phyloP scores from a whole-genome alignment of 1,139 yeast species.

The Candida frijolesensis region DNA sequence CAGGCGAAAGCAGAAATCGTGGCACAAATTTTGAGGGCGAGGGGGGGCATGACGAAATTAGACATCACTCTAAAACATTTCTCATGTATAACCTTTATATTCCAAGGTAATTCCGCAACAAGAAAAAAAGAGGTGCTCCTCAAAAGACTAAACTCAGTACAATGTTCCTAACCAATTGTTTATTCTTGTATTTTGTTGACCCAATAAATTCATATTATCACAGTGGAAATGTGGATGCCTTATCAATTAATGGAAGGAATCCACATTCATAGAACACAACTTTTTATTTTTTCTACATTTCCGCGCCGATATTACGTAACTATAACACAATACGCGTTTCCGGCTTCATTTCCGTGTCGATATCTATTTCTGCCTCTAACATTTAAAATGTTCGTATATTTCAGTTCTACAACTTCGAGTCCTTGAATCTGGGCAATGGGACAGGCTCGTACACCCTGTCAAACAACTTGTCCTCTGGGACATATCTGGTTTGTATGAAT shows the following conservation, averaged over 20 bases:
- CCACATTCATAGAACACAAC: background rate
- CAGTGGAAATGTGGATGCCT: background rate
- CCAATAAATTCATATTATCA: background rate
- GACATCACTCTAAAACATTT: background rate
- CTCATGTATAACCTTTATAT: background rate
- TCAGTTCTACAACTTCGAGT: constrained; percentile 22
- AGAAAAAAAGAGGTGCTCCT: background rate
- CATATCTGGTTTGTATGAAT: constrained; percentile 17
- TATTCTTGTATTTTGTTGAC: background rate
- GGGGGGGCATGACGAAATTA: background rate
- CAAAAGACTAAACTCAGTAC: background rate
- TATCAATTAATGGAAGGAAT: background rate
- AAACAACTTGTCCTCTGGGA: constrained; percentile 42
- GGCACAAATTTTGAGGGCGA: background rate
- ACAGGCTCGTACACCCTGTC: constrained; percentile 42
- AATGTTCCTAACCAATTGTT: background rate
- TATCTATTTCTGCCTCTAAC: background rate
- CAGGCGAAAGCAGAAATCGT: background rate
- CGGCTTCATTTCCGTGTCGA: too few species aligned
- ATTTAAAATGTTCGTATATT: background rate
- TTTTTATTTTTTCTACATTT: background rate
- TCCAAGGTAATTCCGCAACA: background rate
- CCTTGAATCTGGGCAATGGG: constrained; percentile 35
- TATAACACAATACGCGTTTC: too few species aligned
- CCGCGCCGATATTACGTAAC: too few species aligned